Evolutionary conservation across 2,329 filamentous ascomycete species (phyloP).

Genomic region (Gnomoniopsis smithogilvyi): DNA sequence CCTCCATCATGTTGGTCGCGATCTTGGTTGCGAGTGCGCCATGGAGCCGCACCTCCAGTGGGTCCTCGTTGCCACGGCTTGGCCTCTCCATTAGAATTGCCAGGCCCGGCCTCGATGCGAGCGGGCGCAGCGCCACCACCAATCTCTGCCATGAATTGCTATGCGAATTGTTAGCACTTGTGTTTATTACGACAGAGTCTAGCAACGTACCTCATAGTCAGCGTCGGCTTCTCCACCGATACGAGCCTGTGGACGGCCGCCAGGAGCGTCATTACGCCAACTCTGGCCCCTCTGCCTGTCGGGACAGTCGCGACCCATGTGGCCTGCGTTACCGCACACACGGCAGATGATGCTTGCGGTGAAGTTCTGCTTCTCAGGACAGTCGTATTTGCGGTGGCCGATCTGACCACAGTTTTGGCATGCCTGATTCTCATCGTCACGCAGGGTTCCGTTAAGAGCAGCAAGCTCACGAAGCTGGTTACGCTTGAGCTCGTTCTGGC

Average conservation of each 20-base stretch:
- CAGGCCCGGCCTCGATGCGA: constrained; percentile 83
- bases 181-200: background rate
- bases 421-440: constrained; percentile 98
- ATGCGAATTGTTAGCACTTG: constrained; percentile 37
- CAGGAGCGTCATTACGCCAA: constrained; percentile 77
- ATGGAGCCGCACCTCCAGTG: constrained; percentile 80
- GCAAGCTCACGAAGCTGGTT: constrained; percentile 98
- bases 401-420: constrained; percentile 99
- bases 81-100: constrained; percentile 53
- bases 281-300: constrained; percentile 87
- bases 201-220: constrained; percentile 81
- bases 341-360: constrained; percentile 99
- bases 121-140: constrained; percentile 67
- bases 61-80: constrained; percentile 90
- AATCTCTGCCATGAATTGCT: constrained; percentile 98
- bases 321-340: constrained; percentile 94
- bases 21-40: constrained; percentile 59
- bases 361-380: constrained; percentile 94
- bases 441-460: constrained; percentile 95
- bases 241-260: constrained; percentile 55
- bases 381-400: constrained; percentile 97
- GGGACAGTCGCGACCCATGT: constrained; percentile 97
- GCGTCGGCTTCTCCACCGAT: constrained; percentile 80
- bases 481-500: constrained; percentile 97
- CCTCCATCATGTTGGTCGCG: constrained; percentile 38